phyloP scores from a whole-genome alignment of 805 yeast species.

The Wilhelminamyces savonicus region DNA sequence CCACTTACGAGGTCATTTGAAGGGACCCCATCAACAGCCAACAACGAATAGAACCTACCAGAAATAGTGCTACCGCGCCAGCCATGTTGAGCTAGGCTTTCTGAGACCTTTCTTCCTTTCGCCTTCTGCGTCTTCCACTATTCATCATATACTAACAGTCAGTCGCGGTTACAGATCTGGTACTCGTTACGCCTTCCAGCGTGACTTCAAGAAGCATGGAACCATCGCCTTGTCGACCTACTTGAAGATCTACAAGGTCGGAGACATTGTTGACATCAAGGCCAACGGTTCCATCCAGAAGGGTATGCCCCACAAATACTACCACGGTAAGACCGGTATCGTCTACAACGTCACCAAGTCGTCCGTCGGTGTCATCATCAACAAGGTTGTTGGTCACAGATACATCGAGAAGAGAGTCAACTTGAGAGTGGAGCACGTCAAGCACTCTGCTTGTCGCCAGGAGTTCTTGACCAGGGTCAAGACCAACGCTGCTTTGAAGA shows the following conservation, averaged over 20 bases:
- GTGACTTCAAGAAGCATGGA: conserved; percentile 99
- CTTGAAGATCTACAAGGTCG: conserved; percentile 97
- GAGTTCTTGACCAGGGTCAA: conserved; percentile 99
- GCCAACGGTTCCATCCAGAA: conserved; percentile 99
- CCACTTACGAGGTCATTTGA: too few species aligned
- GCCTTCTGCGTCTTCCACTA: too few species aligned
- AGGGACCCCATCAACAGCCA: too few species aligned
- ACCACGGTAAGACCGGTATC: conserved; percentile 99
- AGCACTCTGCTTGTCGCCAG: conserved; percentile 99
- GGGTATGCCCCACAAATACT: conserved; percentile 99
- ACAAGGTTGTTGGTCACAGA: conserved; percentile 99
- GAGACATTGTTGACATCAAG: conserved; percentile 99
- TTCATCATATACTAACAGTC: conserved; percentile 26
- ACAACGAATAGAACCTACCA: too few species aligned
- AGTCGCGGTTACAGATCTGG: conserved; percentile 99
- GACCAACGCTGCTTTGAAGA: conserved; percentile 88
- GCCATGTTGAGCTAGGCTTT: too few species aligned
- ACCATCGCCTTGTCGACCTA: conserved; percentile 89
- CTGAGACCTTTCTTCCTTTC: too few species aligned
- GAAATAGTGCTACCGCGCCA: too few species aligned
- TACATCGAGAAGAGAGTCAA: conserved; percentile 98
- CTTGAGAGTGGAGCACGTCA: conserved; percentile 97
- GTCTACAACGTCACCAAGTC: conserved; percentile 98
- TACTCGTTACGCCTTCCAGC: conserved; percentile 99
- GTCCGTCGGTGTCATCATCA: conserved; percentile 95